Conservation (phyloP, 1,284 basidiomycete species). For the Trichosporon sp. region DNA sequence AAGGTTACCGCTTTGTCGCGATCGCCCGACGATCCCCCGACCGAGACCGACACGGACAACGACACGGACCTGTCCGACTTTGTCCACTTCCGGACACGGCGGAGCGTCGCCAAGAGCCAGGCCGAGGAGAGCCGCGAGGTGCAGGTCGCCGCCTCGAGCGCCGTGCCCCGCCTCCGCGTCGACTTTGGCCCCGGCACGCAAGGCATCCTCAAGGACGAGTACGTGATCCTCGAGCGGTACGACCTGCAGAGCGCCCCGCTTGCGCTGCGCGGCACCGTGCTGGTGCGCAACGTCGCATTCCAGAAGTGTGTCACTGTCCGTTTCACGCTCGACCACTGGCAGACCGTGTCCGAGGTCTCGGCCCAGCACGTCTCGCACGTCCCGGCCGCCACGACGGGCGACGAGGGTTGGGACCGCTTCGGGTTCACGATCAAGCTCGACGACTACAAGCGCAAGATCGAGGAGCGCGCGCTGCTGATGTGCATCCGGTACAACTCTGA, state of each 20-base stretch:
- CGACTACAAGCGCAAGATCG: slow-evolving; percentile 65
- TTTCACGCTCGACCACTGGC: slow-evolving; percentile 57
- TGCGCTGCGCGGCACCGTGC: slow-evolving; percentile 50
- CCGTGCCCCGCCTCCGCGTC: slow-evolving; percentile 42
- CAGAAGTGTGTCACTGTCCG: slow-evolving; percentile 55
- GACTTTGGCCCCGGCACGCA: slow-evolving; percentile 46
- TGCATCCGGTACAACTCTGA: slow-evolving; percentile 59
- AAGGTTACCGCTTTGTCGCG: slow-evolving; percentile 47
- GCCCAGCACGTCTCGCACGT: slow-evolving; percentile 50
- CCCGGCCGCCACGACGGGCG: slow-evolving; percentile 42
- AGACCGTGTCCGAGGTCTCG: slow-evolving; percentile 55
- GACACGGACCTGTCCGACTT: slow-evolving; percentile 47
- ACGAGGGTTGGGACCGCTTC: slow-evolving; percentile 53
- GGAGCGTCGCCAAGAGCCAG: slow-evolving; percentile 28
- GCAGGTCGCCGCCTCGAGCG: slow-evolving; percentile 33
- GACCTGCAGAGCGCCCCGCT: slow-evolving; percentile 38
- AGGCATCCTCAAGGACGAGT: slow-evolving; percentile 33
- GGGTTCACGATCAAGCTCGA: slow-evolving; percentile 62
- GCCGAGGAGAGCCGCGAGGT: slow-evolving; percentile 31
- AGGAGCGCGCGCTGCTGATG: slow-evolving; percentile 62
- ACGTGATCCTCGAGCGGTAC: slow-evolving; percentile 47
- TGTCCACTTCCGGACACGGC: slow-evolving; percentile 46
- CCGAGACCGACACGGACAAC: slow-evolving; percentile 46
- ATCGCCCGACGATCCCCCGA: slow-evolving; percentile 37
- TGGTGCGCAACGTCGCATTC: slow-evolving; percentile 55